Percentiles rank a stretch among this genome's conserved stretches.
Conservation (phyloP, 495 filamentous ascomycete species). For the Penicillium herquei region DNA sequence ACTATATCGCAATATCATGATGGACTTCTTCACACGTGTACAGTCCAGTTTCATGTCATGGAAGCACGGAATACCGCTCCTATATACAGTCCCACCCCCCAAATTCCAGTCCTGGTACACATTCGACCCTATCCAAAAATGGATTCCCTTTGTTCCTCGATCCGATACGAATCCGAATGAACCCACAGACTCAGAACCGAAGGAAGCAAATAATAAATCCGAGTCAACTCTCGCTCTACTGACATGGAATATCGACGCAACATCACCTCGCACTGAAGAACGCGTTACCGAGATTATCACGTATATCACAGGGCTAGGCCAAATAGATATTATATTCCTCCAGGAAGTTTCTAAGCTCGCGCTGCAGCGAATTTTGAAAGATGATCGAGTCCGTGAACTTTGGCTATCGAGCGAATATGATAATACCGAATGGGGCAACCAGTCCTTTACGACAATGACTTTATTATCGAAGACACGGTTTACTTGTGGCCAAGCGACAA, state of each 20-base stretch:
- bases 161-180: too few relatives aligned
- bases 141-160: too few relatives aligned
- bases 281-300: conserved; percentile 14
- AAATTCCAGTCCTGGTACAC: too few relatives aligned
- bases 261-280: not conserved
- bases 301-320: conserved; percentile 4
- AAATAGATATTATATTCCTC: conserved; percentile 16
- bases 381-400: conserved; percentile 9
- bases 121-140: too few relatives aligned
- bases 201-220: not conserved
- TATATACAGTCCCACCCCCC: too few relatives aligned
- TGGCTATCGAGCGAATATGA: conserved; percentile 21
- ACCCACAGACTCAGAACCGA: too few relatives aligned
- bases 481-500: not conserved
- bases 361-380: conserved; percentile 10
- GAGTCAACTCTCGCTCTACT: conserved; percentile 12
- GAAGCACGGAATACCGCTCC: too few relatives aligned
- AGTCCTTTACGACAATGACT: conserved; percentile 17
- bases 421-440: conserved; percentile 5
- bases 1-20: too few relatives aligned
- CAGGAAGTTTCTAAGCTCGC: conserved; percentile 21
- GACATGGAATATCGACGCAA: conserved; percentile 22
- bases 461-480: conserved; percentile 17
- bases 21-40: too few relatives aligned
- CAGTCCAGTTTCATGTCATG: too few relatives aligned